Conservation (phyloP, 139 green algal genomes). For the Chlamydomonas sp. region DNA sequence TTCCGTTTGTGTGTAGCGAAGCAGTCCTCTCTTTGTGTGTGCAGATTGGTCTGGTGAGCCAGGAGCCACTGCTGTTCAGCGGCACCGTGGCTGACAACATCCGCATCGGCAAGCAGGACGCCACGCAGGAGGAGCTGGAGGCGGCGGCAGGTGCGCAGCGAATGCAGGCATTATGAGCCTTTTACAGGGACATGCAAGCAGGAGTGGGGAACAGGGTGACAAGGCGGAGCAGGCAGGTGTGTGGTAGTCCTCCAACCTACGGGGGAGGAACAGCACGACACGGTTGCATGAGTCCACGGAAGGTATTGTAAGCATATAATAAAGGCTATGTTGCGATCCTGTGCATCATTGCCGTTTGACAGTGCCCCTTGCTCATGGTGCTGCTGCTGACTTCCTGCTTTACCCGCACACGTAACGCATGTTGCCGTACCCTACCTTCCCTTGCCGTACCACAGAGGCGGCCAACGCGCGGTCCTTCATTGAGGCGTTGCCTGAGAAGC, state of each 20-base stretch:
- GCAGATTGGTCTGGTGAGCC: slow-evolving; percentile 37
- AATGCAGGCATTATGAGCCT: not conserved
- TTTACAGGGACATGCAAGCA: no score
- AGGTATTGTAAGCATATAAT: not conserved
- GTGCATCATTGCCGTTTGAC: no score
- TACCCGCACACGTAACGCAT: no score
- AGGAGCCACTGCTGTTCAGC: slow-evolving; percentile 93
- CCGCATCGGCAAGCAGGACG: slow-evolving; percentile 37
- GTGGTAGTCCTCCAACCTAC: no score
- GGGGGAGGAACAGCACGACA: not conserved
- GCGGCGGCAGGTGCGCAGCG: slow-evolving; percentile 62
- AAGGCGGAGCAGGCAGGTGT: no score
- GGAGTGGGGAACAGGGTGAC: no score
- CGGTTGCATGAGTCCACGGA: not conserved
- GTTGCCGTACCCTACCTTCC: no score
- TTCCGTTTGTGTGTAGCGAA: no score
- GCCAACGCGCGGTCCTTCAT: slow-evolving; percentile 90
- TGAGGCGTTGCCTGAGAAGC: slow-evolving; percentile 70
- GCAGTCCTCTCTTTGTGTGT: no score
- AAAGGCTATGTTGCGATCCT: no score
- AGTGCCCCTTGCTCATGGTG: not conserved
- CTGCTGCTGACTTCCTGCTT: not conserved
- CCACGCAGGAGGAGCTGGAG: slow-evolving; percentile 65
- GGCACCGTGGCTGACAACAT: slow-evolving; percentile 86
- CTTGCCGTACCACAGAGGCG: not conserved